phyloP scores from a whole-genome alignment of 192 early-diverging fungal genomes.

The Chytriomyces confervae region DNA sequence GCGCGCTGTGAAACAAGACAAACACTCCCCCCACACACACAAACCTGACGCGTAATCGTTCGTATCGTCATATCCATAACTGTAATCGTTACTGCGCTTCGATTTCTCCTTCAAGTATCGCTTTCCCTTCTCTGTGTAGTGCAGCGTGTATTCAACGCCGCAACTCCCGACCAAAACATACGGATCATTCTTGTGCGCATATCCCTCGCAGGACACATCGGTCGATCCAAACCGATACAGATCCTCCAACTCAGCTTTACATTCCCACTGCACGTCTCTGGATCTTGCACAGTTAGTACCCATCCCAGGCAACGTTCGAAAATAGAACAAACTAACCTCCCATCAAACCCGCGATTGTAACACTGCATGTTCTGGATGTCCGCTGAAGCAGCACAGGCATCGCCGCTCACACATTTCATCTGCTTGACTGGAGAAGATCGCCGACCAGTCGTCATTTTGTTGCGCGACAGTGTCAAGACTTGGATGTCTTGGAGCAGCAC shows the following conservation, averaged over 20 bases:
- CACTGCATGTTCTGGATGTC: conserved; percentile 49
- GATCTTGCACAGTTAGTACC: no score
- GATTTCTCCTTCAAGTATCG: conserved; percentile 18
- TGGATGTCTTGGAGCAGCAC: conserved; percentile 44
- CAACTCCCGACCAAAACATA: conserved; percentile 54
- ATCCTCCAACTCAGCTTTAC: conserved; percentile 52
- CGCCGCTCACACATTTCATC: conserved; percentile 51
- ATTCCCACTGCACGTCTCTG: conserved; percentile 51
- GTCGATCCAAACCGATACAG: conserved; percentile 48
- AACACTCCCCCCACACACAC: not conserved
- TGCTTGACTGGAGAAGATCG: conserved; percentile 49
- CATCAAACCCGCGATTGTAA: conserved; percentile 40
- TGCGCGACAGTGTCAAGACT: conserved; percentile 44
- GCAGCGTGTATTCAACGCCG: conserved; percentile 49
- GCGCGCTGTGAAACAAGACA: not conserved
- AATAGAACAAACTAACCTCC: conserved; percentile 13
- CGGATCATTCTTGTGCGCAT: conserved; percentile 46
- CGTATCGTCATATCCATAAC: not conserved
- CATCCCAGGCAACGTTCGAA: not conserved
- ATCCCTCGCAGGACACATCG: conserved; percentile 57
- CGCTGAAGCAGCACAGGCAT: conserved; percentile 40
- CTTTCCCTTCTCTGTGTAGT: conserved; percentile 40
- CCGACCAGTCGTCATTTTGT: conserved; percentile 45
- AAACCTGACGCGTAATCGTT: not conserved
- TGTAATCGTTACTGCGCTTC: not conserved